Evolutionary conservation across 129 eudicot species (phyloP).

Genomic region (Lonicera japonica): DNA sequence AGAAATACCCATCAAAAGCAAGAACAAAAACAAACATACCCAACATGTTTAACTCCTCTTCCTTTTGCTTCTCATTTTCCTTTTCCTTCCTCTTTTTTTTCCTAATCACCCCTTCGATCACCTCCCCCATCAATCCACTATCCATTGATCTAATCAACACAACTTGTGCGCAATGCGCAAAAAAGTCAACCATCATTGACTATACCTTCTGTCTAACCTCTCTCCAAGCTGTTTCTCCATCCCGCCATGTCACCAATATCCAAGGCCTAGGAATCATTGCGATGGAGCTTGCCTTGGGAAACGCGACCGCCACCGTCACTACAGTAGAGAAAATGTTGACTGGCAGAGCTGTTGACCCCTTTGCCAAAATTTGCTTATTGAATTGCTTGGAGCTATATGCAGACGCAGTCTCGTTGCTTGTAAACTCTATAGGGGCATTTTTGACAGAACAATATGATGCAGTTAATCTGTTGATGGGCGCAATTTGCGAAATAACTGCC

Average conservation of each 20-base stretch:
- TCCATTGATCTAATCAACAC: neutral
- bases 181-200: neutral
- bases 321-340: neutral
- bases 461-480: neutral
- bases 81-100: neutral
- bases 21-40: too few species aligned
- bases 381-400: neutral
- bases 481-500: constrained; percentile 11
- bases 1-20: neutral
- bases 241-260: neutral
- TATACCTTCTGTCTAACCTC: neutral
- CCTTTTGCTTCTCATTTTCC: neutral
- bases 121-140: neutral
- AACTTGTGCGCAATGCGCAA: neutral
- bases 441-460: neutral
- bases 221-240: neutral
- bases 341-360: neutral
- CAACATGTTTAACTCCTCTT: neutral
- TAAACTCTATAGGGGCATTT: neutral
- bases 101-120: neutral
- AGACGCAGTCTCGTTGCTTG: neutral
- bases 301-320: neutral
- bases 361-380: neutral
- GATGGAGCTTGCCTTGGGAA: neutral
- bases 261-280: neutral